Conservation (phyloP, 495 filamentous ascomycete genomes). For the Aspergillus leporis region DNA sequence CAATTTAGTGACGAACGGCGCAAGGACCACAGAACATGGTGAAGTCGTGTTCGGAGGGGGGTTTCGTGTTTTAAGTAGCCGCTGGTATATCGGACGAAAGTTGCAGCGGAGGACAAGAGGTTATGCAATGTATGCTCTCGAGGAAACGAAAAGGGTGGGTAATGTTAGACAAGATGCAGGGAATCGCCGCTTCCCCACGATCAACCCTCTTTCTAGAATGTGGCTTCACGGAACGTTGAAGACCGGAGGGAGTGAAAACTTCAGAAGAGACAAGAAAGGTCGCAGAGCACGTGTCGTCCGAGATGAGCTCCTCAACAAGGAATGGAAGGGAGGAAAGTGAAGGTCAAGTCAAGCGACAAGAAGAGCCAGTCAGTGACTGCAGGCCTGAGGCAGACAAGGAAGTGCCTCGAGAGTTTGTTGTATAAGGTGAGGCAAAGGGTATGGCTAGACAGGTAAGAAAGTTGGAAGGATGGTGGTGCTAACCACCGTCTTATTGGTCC, state of each 20-base stretch:
- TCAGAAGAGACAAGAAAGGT: constrained; percentile 8
- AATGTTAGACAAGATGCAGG: constrained; percentile 7
- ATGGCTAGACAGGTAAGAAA: constrained; percentile 6
- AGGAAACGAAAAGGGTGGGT: not conserved
- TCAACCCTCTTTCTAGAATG: constrained; percentile 1
- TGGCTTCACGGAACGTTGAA: not conserved
- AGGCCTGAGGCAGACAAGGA: constrained; percentile 14
- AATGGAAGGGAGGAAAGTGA: constrained; percentile 18
- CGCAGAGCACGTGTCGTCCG: constrained; percentile 18
- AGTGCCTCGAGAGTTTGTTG: not conserved
- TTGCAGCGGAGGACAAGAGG: constrained; percentile 10
- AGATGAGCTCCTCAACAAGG: constrained; percentile 6
- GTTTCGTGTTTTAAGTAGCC: constrained; percentile 3
- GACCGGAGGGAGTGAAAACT: not conserved
- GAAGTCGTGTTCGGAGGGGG: constrained; percentile 4
- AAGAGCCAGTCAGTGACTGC: constrained; percentile 8
- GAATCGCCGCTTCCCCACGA: not conserved
- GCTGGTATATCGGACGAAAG: constrained; percentile 14
- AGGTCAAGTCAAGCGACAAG: constrained; percentile 9
- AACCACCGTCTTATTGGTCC: constrained; percentile 25
- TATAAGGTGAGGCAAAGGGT: constrained; percentile 3
- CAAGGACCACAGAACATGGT: constrained; percentile 33
- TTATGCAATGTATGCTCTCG: constrained; percentile 7
- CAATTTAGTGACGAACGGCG: constrained; percentile 32
- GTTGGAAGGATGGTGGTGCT: constrained; percentile 21